phyloP scores from a whole-genome alignment of 1,284 basidiomycete genomes.

The Porogramme epimiltina region DNA sequence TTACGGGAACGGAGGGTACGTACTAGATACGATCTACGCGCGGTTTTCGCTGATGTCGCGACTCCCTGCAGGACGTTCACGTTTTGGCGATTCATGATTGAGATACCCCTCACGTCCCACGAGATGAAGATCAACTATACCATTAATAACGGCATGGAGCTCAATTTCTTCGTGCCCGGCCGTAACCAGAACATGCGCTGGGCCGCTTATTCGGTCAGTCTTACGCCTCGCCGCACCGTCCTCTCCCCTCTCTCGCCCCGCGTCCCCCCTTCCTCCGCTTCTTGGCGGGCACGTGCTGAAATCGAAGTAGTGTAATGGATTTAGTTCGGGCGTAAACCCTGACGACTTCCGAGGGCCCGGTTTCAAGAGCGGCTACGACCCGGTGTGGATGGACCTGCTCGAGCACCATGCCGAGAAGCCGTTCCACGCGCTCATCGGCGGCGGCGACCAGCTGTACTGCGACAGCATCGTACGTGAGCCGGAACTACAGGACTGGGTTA shows the following conservation, averaged over 20 bases:
- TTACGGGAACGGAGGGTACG: conserved; percentile 63
- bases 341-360: conserved; percentile 79
- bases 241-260: background rate
- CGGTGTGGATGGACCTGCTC: conserved; percentile 92
- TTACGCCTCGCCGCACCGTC: conserved; percentile 1
- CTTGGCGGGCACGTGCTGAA: background rate
- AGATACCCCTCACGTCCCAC: conserved; percentile 71
- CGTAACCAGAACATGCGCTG: conserved; percentile 87
- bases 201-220: conserved; percentile 80
- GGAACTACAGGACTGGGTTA: conserved; percentile 83
- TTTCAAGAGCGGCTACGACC: conserved; percentile 81
- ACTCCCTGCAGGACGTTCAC: conserved; percentile 65
- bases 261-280: background rate
- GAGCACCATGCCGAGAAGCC: conserved; percentile 78
- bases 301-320: conserved; percentile 71
- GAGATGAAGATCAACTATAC: conserved; percentile 85
- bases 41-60: background rate
- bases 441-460: conserved; percentile 85
- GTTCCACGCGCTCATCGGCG: conserved; percentile 86
- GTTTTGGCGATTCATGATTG: conserved; percentile 94
- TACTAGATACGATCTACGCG: conserved; percentile 2
- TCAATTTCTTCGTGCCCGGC: conserved; percentile 87
- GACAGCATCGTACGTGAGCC: conserved; percentile 73
- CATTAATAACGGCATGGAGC: conserved; percentile 76
- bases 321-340: conserved; percentile 77